These are phyloP conservation scores for Candida suzukii DNA, from an alignment of 805 yeast species.

Conservation along the genomic window DNA sequence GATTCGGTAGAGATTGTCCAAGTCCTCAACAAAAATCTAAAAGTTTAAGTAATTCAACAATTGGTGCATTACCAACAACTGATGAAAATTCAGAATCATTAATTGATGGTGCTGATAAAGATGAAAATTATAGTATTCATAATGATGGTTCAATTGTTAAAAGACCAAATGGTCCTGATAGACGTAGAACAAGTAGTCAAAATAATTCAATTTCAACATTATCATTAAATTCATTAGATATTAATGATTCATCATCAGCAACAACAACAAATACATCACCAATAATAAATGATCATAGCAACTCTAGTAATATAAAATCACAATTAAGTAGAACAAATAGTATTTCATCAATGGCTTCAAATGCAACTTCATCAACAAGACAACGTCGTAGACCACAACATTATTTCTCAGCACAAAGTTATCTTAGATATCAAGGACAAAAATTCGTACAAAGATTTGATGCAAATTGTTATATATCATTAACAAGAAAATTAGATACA, in stretches of 20 bases:
- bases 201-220: conserved; percentile 18
- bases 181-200: conserved; percentile 18
- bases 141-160: conserved; percentile 60
- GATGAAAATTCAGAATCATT: background rate
- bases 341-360: conserved; percentile 11
- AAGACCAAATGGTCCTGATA: conserved; percentile 18
- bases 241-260: conserved; percentile 23
- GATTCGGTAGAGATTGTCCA: conserved; percentile 83
- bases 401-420: conserved; percentile 91
- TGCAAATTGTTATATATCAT: conserved; percentile 93
- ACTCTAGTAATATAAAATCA: conserved; percentile 2
- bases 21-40: conserved; percentile 20
- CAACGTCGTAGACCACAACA: conserved; percentile 40
- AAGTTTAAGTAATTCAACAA: conserved; percentile 4
- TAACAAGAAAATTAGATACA: conserved; percentile 89
- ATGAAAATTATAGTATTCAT: conserved; percentile 77
- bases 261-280: conserved; percentile 12
- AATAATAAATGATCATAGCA: conserved; percentile 7
- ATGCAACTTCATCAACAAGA: conserved; percentile 21
- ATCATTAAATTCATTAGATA: conserved; percentile 9
- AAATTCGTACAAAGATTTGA: conserved; percentile 88
- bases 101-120: conserved; percentile 18
- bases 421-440: conserved; percentile 87
- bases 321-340: conserved; percentile 1
- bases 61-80: background rate